Percentiles rank a stretch among this genome's conserved stretches.
phyloP scores from a whole-genome alignment of 106 monocot genomes.

The Acanthochlamys bracteata region DNA sequence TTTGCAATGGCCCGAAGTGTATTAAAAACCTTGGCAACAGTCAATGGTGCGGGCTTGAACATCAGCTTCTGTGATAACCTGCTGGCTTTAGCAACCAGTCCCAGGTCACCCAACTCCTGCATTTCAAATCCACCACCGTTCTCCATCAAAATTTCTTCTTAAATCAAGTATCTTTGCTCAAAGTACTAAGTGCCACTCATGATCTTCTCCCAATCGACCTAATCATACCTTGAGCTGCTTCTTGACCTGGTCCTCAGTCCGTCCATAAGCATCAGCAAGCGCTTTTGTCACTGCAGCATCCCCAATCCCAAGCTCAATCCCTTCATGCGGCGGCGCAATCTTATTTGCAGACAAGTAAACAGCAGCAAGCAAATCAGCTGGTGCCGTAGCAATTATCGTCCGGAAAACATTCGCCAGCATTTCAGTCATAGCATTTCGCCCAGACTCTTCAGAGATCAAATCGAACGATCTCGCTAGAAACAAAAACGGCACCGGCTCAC shows the following conservation, averaged over 20 bases:
- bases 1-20: constrained; percentile 86
- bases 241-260: constrained; percentile 88
- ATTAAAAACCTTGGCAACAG: constrained; percentile 70
- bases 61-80: constrained; percentile 72
- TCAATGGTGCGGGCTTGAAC: constrained; percentile 73
- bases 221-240: constrained; percentile 61
- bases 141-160: no score
- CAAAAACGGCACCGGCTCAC: constrained; percentile 75
- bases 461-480: constrained; percentile 78
- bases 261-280: constrained; percentile 80
- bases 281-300: constrained; percentile 69
- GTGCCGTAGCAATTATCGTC: constrained; percentile 71
- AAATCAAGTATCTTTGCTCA: no score
- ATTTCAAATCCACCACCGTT: neutral
- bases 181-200: no score
- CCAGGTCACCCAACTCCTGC: constrained; percentile 90
- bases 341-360: constrained; percentile 81
- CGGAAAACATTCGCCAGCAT: constrained; percentile 85
- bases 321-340: constrained; percentile 83
- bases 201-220: no score
- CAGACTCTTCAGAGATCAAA: constrained; percentile 67
- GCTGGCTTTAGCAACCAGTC: constrained; percentile 84
- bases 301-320: constrained; percentile 93
- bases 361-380: constrained; percentile 59
- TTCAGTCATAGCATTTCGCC: constrained; percentile 74